These are phyloP conservation scores for Venturia carpophila DNA, from an alignment of 2,329 filamentous ascomycete species.

Conservation along the genomic window DNA sequence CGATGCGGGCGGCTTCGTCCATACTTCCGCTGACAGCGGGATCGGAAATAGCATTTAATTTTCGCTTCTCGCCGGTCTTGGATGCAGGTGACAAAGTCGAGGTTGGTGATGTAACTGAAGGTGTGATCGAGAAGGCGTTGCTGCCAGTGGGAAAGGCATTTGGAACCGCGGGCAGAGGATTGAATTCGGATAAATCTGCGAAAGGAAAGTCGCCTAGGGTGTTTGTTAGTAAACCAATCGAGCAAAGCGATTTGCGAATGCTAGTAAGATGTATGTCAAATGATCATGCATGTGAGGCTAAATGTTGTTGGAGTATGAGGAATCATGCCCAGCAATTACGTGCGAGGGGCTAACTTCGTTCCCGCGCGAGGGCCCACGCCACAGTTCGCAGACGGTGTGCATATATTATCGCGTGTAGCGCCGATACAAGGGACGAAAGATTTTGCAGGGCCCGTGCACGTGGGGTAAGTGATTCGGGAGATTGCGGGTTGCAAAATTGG, in stretches of 20 bases:
- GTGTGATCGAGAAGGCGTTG: conserved; percentile 17
- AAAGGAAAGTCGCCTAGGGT: conserved; percentile 38
- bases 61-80: conserved; percentile 38
- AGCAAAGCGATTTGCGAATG: background rate
- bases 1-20: conserved; percentile 40
- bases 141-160: conserved; percentile 11
- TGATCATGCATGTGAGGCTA: conserved; percentile 27
- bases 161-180: conserved; percentile 12
- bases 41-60: conserved; percentile 32
- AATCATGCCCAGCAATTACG: conserved; percentile 10
- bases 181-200: conserved; percentile 32
- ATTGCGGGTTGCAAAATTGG: background rate
- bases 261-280: conserved; percentile 21
- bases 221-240: background rate
- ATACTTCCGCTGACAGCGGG: conserved; percentile 29
- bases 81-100: conserved; percentile 25
- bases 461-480: conserved; percentile 2
- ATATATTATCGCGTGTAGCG: background rate
- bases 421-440: background rate
- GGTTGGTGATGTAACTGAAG: conserved; percentile 21
- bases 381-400: conserved; percentile 9
- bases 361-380: background rate
- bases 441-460: background rate
- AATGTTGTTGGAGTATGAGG: conserved; percentile 7
- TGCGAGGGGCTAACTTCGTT: background rate